Evolutionary conservation across 306 rosid genomes (phyloP), one percentile per base, ranked within the genome.

Genomic region (Lablab purpureus): DNA sequence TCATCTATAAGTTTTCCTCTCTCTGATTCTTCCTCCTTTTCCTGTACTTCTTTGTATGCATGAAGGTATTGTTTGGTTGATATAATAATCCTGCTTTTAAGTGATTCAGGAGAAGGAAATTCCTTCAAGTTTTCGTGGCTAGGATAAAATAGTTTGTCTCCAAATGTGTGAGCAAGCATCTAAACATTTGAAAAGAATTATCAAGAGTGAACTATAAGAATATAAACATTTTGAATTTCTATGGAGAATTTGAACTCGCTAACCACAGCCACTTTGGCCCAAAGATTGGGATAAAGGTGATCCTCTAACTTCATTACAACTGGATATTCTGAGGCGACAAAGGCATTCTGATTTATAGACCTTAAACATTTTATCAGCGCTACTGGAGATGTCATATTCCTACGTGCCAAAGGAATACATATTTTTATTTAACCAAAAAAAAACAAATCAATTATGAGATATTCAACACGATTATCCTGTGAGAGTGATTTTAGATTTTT

Each of bases 241-340:
- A 3, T 63, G 62, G 63, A 36, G 63, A 77, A 73, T n/a, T 41
- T 45, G 67, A 72, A 68, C 14, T 40, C 63, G 56, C 88, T 65
- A 75, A 93, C 98, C 93, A 81, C 77, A 10, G 99, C 99, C 43
- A 90, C 96, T 95, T 88, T 95, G 71, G 96, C 96, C 82, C 93
- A 98, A 83, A 95, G 99, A 74, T 90, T 85, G n/a, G 97, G 97
- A 66, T 98, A 89, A 54, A 95, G 94, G 65, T 95, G 99, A 70
- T 95, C 99, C 79, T 95, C 99, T 47, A 95, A 86, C 80, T 97
- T 95, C 71, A 95, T 92, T 37, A 95, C 94, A 86, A 93, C 91
- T 6, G 99, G 99, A 86, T 91, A 95, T 17, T 95, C 96, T 30
- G 99, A 91, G 36, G 85, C 91, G 4, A 69, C 79, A 77, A 95